phyloP scores from a whole-genome alignment of 73 alveolate genomes.

The Symbiodinium natans region DNA sequence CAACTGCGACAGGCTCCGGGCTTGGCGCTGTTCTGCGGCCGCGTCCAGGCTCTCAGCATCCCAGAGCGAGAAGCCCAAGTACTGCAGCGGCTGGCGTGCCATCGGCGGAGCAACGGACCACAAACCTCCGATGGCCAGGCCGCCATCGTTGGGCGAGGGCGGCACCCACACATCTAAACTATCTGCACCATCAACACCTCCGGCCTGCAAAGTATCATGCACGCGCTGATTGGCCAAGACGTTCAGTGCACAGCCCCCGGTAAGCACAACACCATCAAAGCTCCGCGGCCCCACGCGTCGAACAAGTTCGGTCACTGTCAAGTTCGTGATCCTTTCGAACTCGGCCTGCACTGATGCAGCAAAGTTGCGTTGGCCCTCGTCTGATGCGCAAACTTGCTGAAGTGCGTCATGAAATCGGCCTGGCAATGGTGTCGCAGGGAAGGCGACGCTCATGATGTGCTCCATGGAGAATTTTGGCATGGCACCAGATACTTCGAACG shows the following conservation, averaged over 20 bases:
- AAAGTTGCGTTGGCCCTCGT: slow-evolving; percentile 34
- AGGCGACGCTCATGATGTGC: neutral
- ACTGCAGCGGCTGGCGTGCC: slow-evolving; percentile 44
- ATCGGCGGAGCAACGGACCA: slow-evolving; percentile 48
- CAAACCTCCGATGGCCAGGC: slow-evolving; percentile 71
- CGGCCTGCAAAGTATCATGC: slow-evolving; percentile 6
- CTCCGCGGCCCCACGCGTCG: neutral
- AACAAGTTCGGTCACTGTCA: neutral
- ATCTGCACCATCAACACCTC: neutral
- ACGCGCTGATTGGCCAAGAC: slow-evolving; percentile 67
- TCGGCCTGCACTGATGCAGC: slow-evolving; percentile 71
- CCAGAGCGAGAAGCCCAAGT: slow-evolving; percentile 69
- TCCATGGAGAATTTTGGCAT: slow-evolving; percentile 6
- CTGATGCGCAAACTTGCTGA: slow-evolving; percentile 1
- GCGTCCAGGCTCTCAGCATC: slow-evolving; percentile 7
- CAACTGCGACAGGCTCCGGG: slow-evolving; percentile 11
- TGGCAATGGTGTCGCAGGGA: neutral
- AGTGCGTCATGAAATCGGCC: neutral
- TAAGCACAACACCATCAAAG: slow-evolving; percentile 60
- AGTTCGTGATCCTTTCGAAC: neutral
- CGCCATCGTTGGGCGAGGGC: slow-evolving; percentile 77
- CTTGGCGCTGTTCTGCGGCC: neutral
- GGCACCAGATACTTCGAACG: slow-evolving; percentile 2
- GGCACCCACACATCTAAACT: slow-evolving; percentile 52
- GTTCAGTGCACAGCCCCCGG: slow-evolving; percentile 86